These are phyloP conservation scores for Schizophyllum amplum DNA, from an alignment of 1,284 basidiomycete genomes.

Conservation along the genomic window DNA sequence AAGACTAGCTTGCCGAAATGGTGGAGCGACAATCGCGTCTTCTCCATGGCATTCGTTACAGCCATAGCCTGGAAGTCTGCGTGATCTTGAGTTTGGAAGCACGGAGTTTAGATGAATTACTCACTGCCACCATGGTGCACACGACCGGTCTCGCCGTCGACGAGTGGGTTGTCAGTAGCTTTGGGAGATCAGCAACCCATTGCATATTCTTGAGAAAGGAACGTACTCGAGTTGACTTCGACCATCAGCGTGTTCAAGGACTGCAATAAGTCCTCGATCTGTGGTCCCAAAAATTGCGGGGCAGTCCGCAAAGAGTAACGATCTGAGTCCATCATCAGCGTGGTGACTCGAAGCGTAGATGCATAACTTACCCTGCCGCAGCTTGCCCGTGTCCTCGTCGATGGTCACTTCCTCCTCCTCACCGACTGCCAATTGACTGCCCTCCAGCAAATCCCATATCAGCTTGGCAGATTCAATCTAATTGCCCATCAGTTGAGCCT, in stretches of 20 bases:
- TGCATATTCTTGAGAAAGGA: slow-evolving; percentile 12
- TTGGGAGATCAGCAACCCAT: background rate
- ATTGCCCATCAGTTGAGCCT: slow-evolving; percentile 3
- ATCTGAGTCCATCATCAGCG: no score
- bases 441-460: slow-evolving; percentile 65
- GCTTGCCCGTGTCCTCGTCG: slow-evolving; percentile 59
- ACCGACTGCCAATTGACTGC: slow-evolving; percentile 58
- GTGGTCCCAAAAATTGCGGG: slow-evolving; percentile 83
- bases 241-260: slow-evolving; percentile 57
- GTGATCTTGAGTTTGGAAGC: background rate
- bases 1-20: slow-evolving; percentile 82
- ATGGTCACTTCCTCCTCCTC: slow-evolving; percentile 57
- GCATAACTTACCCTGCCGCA: no score
- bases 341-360: no score
- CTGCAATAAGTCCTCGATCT: slow-evolving; percentile 72
- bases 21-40: slow-evolving; percentile 73
- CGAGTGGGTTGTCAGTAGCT: slow-evolving; percentile 72
- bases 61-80: slow-evolving; percentile 62
- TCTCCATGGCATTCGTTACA: slow-evolving; percentile 84
- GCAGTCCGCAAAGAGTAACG: slow-evolving; percentile 73
- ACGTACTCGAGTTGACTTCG: slow-evolving; percentile 83
- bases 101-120: slow-evolving; percentile 29
- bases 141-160: slow-evolving; percentile 58
- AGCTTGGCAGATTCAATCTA: slow-evolving; percentile 64
- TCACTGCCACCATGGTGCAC: slow-evolving; percentile 71